phyloP scores from a whole-genome alignment of 768 basidiomycete species.

The Rhodotorula taiwanensis region DNA sequence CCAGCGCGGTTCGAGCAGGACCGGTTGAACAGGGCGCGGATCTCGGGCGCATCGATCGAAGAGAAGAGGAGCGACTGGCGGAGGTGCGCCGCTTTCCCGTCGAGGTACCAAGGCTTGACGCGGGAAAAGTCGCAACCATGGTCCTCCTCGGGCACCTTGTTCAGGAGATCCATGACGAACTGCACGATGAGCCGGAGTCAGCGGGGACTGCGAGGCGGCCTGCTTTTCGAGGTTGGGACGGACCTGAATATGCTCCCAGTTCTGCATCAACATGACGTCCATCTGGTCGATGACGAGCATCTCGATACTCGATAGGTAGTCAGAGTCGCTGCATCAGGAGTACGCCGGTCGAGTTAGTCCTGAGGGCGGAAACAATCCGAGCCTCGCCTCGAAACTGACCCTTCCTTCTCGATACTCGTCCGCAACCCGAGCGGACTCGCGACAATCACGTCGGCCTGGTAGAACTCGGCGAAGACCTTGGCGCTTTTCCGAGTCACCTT shows the following conservation, averaged over 20 bases:
- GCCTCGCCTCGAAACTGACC: slow-evolving; percentile 58
- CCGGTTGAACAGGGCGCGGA: slow-evolving; percentile 67
- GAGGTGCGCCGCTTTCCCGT: slow-evolving; percentile 77
- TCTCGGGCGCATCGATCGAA: slow-evolving; percentile 82
- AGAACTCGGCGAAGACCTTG: slow-evolving; percentile 85
- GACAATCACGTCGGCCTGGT: slow-evolving; percentile 79
- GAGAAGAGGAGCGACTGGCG: slow-evolving; percentile 86
- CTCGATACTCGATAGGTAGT: slow-evolving; percentile 91
- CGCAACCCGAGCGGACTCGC: slow-evolving; percentile 88
- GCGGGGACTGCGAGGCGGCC: not conserved
- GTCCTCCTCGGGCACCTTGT: slow-evolving; percentile 84
- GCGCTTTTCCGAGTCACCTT: slow-evolving; percentile 88
- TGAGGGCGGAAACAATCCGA: not conserved
- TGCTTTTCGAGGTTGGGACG: slow-evolving; percentile 24
- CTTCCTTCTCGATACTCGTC: slow-evolving; percentile 88
- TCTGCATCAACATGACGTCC: slow-evolving; percentile 93
- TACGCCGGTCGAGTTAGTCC: not conserved
- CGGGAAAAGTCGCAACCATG: slow-evolving; percentile 92
- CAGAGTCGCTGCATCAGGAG: slow-evolving; percentile 58
- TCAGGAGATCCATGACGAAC: slow-evolving; percentile 67
- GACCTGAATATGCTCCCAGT: slow-evolving; percentile 97
- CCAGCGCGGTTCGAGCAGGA: slow-evolving; percentile 75
- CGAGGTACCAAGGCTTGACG: slow-evolving; percentile 96
- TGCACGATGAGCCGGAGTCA: not conserved
- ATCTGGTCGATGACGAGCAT: slow-evolving; percentile 82